Base-by-base conservation (phyloP, 176 grass and related monocot species). In the Elymus sibiricus region DNA sequence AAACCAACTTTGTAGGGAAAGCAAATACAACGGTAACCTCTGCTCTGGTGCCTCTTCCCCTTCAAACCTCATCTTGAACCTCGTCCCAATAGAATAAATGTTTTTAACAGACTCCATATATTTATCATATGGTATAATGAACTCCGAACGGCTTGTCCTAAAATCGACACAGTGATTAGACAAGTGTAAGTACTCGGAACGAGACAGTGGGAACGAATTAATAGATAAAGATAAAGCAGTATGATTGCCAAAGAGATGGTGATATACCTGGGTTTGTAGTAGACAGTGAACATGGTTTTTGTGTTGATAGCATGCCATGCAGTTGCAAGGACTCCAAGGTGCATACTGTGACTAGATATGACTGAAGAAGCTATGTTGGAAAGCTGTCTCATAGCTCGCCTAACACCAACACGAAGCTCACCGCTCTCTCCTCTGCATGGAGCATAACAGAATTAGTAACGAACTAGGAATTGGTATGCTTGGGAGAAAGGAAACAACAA, bases 31-130 rank as follows among this genome's bases (percentile, higher is more conserved):
- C 19, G 78, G 68, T 59, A 56, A 96, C 97, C 97, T 95, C 66
- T 96, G 94, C 72, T 99, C 94, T 56, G 92, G 97, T 61, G 97
- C 90, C 72, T 99, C 97, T 96, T 99, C 97, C 24, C 97, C 97
- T 91, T 99, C 97, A 73, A 99, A 99, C 22, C 94, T 92, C 97
- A 99, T 98, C 85, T 98, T 98, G 91, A 96, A 98, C 83, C 97
- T 90, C 90, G 94, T 98, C n/a, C 97, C 97, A 51, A 98, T 91
- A 61, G 91, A 86, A 83, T 94, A 90, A 78, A 88, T 98, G 40
- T 37, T 80, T 79, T 94, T 98, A 56, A 94, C 32, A 43, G 97
- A 87, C 28, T 92, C 93, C 88, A 87, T 86, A 63, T 93, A 98
- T 61, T 88, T 88, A 72, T 98, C 92, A 65, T 64, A 89, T 46